Evolutionary conservation across 2,329 filamentous ascomycete genomes (phyloP), one percentile per base, ranked within the genome.

Genomic region (Neopestalotiopsis rosae): DNA sequence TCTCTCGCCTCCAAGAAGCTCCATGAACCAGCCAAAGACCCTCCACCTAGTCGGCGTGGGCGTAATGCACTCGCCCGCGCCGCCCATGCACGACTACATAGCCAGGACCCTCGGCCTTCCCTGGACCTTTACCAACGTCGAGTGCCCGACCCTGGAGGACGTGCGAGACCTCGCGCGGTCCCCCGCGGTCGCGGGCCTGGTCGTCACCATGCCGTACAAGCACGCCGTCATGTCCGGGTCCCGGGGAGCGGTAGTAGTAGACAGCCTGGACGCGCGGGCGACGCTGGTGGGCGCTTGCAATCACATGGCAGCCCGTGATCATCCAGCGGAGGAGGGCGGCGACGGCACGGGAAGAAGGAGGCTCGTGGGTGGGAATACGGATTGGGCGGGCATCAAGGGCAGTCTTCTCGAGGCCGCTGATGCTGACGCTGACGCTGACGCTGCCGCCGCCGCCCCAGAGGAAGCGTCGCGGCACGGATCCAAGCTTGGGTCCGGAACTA

Each of bases 181-280:
- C n/a, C 61, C 40, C 17, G n/a, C 32, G n/a, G 40, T 49, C 34
- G 32, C 61, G 34, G 61, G 61, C n/a, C 61, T 64, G 10, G 61
- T 64, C 38, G 40, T 64, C 17, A 64, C 61, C 17, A 64, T 64
- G 61, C 61, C 61, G 14, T 64, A 64, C 40, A 64, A 64, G 61
- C 32, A 64, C 40, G 38, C 20, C 32, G 28, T 64, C 10, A 42
- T 52, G 61, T 28, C 24, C 24, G 24, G 24, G 24, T 28, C 24
- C 24, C 24, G 24, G 24, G 24, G 24, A 28, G 14, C 34, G 28
- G 38, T n/a, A 38, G 28, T 42, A 13, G 61, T 1, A 17, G 2
- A 14, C 13, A 1, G 4, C 3, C 28, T 64, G 61, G 61, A 64
- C 40, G 61, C 45, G 40, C 40, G 32, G 20, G 32, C 61, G 13